Evolutionary conservation across 106 monocot genomes (phyloP).

Genomic region (Dendrobium catenatum): DNA sequence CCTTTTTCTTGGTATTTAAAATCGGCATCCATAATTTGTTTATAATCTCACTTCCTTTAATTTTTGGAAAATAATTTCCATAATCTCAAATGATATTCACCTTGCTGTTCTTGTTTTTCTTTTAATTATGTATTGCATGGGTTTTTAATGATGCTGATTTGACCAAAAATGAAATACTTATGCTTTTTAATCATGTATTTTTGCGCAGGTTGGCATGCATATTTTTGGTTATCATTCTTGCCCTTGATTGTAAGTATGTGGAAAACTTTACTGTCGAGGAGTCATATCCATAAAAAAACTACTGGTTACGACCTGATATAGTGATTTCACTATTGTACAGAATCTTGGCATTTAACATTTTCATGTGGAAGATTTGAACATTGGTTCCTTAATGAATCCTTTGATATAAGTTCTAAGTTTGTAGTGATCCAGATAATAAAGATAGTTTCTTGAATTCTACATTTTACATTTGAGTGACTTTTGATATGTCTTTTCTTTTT

Average conservation of each 20-base stretch:
- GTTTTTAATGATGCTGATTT: not conserved
- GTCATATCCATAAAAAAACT: not conserved
- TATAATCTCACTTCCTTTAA: not conserved
- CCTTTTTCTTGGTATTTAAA: not conserved
- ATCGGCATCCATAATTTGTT: not conserved
- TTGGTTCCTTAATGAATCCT: too few relatives aligned
- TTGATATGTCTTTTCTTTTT: too few relatives aligned
- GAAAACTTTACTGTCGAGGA: not conserved
- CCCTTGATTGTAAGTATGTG: slow-evolving; percentile 55
- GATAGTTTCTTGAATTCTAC: too few relatives aligned
- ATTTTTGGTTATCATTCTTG: slow-evolving; percentile 64
- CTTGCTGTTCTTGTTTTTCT: not conserved
- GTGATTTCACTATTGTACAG: too few relatives aligned
- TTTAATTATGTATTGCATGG: not conserved
- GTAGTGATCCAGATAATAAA: too few relatives aligned
- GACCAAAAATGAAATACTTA: not conserved
- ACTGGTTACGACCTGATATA: not conserved
- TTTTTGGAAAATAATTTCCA: not conserved
- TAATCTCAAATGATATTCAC: not conserved
- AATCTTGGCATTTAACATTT: too few relatives aligned
- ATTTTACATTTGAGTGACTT: too few relatives aligned
- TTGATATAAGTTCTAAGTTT: too few relatives aligned
- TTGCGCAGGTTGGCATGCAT: slow-evolving; percentile 61
- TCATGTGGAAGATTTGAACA: too few relatives aligned
- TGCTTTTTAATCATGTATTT: not conserved